Evolutionary conservation across 495 filamentous ascomycete species (phyloP).

Genomic region (Aspergillus coremiiformis): DNA sequence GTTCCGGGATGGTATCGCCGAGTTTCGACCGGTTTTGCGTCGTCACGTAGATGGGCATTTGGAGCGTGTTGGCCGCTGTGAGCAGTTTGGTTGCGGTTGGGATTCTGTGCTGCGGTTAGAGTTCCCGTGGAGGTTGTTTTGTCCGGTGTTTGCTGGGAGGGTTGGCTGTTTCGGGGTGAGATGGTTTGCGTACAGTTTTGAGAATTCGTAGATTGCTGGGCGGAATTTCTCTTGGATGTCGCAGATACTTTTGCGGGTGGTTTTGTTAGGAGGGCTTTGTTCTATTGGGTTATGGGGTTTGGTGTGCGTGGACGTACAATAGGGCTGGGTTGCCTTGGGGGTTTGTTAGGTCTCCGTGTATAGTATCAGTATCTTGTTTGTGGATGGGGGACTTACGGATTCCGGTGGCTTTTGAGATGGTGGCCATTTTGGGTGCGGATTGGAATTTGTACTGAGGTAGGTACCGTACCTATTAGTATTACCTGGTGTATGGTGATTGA

Average conservation of each 20-base stretch:
- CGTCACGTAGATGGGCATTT: slow-evolving; percentile 73
- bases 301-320: slow-evolving; percentile 58
- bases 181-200: slow-evolving; percentile 68
- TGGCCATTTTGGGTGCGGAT: slow-evolving; percentile 22
- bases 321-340: slow-evolving; percentile 56
- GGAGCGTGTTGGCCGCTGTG: slow-evolving; percentile 48
- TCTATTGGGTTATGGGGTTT: too few relatives aligned
- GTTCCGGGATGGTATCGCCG: slow-evolving; percentile 68
- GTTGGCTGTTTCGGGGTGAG: neutral
- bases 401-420: slow-evolving; percentile 23
- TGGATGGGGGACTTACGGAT: slow-evolving; percentile 32
- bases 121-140: neutral
- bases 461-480: too few relatives aligned
- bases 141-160: neutral
- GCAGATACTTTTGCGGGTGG: slow-evolving; percentile 60
- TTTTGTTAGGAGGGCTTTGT: slow-evolving; percentile 11
- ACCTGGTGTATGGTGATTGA: too few relatives aligned
- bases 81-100: slow-evolving; percentile 38
- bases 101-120: slow-evolving; percentile 9
- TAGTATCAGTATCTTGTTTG: too few relatives aligned
- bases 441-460: too few relatives aligned
- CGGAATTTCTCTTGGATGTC: slow-evolving; percentile 95
- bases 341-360: too few relatives aligned
- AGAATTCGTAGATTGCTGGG: slow-evolving; percentile 69
- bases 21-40: slow-evolving; percentile 74